Percentiles rank a stretch among this genome's conserved stretches.
These are phyloP conservation scores for Mytilinidion resinicola DNA, from an alignment of 495 filamentous ascomycete genomes.

Conservation along the genomic window DNA sequence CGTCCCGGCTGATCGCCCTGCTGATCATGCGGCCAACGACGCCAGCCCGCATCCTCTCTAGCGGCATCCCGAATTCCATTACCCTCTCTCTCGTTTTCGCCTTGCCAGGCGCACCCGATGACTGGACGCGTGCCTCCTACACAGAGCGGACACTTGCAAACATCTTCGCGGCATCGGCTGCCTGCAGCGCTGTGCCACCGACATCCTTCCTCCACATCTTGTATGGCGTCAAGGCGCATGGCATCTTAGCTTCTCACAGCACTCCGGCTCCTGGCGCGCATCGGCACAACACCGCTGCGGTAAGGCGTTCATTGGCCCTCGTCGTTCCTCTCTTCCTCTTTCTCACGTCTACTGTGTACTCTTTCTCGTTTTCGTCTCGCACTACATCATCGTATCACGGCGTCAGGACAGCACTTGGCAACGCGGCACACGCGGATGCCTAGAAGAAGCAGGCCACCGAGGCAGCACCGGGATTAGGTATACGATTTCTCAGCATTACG, in stretches of 20 bases:
- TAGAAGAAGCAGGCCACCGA: too few species aligned
- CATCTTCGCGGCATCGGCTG: too few species aligned
- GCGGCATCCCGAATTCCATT: background rate
- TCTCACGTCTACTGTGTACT: background rate
- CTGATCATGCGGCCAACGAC: constrained; percentile 1
- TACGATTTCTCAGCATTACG: background rate
- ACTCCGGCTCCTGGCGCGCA: background rate
- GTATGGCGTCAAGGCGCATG: background rate
- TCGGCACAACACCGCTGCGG: background rate
- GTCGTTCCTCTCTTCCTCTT: background rate
- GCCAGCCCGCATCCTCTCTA: background rate
- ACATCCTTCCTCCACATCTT: too few species aligned
- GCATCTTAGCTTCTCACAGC: background rate
- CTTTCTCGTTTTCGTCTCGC: background rate
- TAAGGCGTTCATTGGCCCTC: background rate
- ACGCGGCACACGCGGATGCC: background rate
- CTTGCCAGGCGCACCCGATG: too few species aligned
- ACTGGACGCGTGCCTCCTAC: too few species aligned
- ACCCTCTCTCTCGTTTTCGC: background rate
- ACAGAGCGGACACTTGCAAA: too few species aligned
- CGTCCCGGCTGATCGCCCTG: background rate
- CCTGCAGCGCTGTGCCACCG: too few species aligned
- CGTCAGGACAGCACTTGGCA: constrained; percentile 1
- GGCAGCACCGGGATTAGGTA: too few species aligned
- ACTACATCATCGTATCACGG: background rate